phyloP scores from a whole-genome alignment of 495 filamentous ascomycete genomes.

The Aspergillus baeticus region DNA sequence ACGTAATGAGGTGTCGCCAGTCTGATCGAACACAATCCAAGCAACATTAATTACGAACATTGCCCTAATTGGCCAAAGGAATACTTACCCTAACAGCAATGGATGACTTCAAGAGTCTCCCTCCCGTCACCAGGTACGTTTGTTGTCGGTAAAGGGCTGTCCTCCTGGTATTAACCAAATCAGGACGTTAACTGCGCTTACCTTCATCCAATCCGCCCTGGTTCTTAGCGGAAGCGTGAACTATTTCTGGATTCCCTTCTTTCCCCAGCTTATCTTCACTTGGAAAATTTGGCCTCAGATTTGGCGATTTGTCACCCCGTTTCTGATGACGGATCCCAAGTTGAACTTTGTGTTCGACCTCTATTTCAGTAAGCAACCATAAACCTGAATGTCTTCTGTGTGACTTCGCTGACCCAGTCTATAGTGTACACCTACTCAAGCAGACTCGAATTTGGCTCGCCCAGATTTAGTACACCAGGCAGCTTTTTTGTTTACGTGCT shows the following conservation, averaged over 20 bases:
- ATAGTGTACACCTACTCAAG: conserved; percentile 67
- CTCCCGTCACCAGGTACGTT: conserved; percentile 66
- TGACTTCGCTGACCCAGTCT: conserved; percentile 28
- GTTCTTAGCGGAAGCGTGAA: conserved; percentile 60
- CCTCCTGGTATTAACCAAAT: background rate
- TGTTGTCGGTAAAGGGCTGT: background rate
- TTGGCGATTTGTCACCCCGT: conserved; percentile 69
- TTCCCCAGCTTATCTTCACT: conserved; percentile 51
- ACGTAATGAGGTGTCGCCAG: conserved; percentile 12
- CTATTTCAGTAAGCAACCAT: conserved; percentile 64
- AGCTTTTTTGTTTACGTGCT: conserved; percentile 67
- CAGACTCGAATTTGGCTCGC: conserved; percentile 57
- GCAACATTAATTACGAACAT: conserved; percentile 9
- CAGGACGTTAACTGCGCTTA: conserved; percentile 70
- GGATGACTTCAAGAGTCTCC: conserved; percentile 70
- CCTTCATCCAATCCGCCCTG: conserved; percentile 61
- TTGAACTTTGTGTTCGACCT: conserved; percentile 75
- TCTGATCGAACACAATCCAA: background rate
- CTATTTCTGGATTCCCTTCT: conserved; percentile 56
- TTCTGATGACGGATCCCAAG: conserved; percentile 65
- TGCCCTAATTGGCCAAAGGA: conserved; percentile 1
- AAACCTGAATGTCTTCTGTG: conserved; percentile 9
- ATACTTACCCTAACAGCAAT: conserved; percentile 30
- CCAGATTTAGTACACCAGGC: conserved; percentile 61
- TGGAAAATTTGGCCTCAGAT: conserved; percentile 59